Percentiles rank a stretch among this genome's conserved stretches.
phyloP scores from a whole-genome alignment of 2,329 filamentous ascomycete genomes.

The Fusarium napiforme region DNA sequence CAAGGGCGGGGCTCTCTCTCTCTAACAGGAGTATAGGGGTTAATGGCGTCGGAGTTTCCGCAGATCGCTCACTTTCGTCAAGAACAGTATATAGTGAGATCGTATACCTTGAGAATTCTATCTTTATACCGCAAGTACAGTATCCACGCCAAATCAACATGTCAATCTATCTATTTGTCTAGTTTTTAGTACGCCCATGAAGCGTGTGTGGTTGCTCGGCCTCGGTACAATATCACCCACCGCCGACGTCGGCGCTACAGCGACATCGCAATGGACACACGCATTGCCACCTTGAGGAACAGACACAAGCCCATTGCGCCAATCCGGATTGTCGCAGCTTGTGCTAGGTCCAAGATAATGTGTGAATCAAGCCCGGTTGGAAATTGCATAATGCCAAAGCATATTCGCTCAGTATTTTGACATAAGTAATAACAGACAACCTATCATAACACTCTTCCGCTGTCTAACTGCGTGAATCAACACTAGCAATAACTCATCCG shows the following conservation, averaged over 20 bases:
- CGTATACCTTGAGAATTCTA: background rate
- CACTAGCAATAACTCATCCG: slow-evolving; percentile 7
- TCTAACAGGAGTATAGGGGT: slow-evolving; percentile 20
- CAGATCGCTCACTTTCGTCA: background rate
- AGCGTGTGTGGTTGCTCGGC: slow-evolving; percentile 2
- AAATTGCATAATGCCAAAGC: background rate
- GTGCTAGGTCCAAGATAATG: background rate
- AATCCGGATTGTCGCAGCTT: background rate
- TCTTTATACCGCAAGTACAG: background rate
- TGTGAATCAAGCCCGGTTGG: slow-evolving; percentile 6
- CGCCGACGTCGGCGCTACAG: slow-evolving; percentile 11
- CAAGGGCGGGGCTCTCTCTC: background rate
- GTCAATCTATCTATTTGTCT: background rate
- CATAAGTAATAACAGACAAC: slow-evolving; percentile 33
- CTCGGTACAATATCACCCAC: background rate
- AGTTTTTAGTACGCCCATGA: background rate
- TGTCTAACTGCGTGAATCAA: slow-evolving; percentile 38
- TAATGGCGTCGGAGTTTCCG: slow-evolving; percentile 28
- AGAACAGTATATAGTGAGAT: background rate
- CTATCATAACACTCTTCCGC: slow-evolving; percentile 42
- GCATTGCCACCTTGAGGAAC: background rate
- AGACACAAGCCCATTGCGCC: background rate
- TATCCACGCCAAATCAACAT: background rate
- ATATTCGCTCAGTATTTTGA: slow-evolving; percentile 34
- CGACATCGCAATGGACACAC: slow-evolving; percentile 3